These are phyloP conservation scores for Tetrapisispora pingtungensis DNA, from an alignment of 805 yeast species.

Conservation along the genomic window DNA sequence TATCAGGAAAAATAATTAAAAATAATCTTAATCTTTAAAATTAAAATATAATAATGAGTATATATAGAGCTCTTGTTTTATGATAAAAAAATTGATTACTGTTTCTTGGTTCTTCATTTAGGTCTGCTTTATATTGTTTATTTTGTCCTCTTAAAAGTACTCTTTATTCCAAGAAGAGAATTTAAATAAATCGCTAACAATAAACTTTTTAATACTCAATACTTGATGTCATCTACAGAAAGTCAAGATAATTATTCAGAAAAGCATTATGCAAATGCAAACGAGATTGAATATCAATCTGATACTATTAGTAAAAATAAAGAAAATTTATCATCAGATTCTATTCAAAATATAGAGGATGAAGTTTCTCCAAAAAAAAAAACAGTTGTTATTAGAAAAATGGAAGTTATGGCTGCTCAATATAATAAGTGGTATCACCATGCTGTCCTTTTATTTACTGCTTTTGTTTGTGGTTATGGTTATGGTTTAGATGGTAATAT, in stretches of 20 bases:
- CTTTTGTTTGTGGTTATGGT: slow-evolving; percentile 43
- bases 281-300: neutral
- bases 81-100: too few relatives aligned
- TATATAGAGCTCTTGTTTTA: too few relatives aligned
- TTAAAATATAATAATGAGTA: too few relatives aligned
- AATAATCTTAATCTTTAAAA: too few relatives aligned
- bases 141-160: too few relatives aligned
- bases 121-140: too few relatives aligned
- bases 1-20: too few relatives aligned
- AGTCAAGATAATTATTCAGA: neutral
- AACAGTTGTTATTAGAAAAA: slow-evolving; percentile 39
- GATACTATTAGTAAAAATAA: neutral
- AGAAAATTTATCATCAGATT: neutral
- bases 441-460: slow-evolving; percentile 32
- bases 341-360: neutral
- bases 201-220: too few relatives aligned
- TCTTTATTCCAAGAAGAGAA: too few relatives aligned
- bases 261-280: neutral
- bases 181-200: too few relatives aligned
- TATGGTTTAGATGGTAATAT: slow-evolving; percentile 46
- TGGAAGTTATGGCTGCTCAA: slow-evolving; percentile 41
- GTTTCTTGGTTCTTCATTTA: too few relatives aligned
- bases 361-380: slow-evolving; percentile 7
- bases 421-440: slow-evolving; percentile 31
- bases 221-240: neutral